phyloP scores from a whole-genome alignment of 495 filamentous ascomycete species.

The Aspergillus sparsus region DNA sequence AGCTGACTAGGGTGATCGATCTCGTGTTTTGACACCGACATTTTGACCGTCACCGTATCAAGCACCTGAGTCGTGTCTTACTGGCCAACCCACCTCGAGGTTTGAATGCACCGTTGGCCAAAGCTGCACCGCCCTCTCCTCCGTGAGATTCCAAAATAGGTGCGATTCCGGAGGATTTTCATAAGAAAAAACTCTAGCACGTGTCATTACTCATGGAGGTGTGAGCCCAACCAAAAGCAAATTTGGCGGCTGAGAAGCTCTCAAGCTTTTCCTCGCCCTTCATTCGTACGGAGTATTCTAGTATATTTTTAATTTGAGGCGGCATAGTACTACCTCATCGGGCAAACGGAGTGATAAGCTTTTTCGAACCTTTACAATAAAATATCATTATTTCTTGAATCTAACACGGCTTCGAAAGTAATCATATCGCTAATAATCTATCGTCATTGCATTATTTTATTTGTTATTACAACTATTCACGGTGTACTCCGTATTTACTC shows the following conservation, averaged over 20 bases:
- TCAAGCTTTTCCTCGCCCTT: too few relatives aligned
- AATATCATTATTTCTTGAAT: too few relatives aligned
- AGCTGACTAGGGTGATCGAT: neutral
- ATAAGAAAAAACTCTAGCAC: neutral
- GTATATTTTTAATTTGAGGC: too few relatives aligned
- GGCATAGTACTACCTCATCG: neutral
- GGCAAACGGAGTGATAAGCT: neutral
- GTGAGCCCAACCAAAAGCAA: too few relatives aligned
- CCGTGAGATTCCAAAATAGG: neutral
- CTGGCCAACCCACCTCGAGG: neutral
- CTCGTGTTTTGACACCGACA: slow-evolving; percentile 1
- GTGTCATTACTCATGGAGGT: neutral
- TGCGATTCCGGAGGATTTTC: neutral
- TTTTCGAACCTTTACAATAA: too few relatives aligned
- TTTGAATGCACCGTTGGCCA: slow-evolving; percentile 2
- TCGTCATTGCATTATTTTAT: neutral
- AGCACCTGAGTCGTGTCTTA: neutral
- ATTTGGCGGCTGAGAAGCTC: too few relatives aligned
- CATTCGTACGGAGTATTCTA: neutral
- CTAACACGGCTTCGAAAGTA: too few relatives aligned
- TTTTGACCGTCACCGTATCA: slow-evolving; percentile 1
- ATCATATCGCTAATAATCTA: too few relatives aligned
- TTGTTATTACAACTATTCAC: slow-evolving; percentile 2
- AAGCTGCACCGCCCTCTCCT: neutral
- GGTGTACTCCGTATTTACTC: slow-evolving; percentile 2